Percentiles rank a stretch among this genome's conserved stretches.
phyloP scores from a whole-genome alignment of 768 basidiomycete genomes.

The Leucocoprinus leucothites region DNA sequence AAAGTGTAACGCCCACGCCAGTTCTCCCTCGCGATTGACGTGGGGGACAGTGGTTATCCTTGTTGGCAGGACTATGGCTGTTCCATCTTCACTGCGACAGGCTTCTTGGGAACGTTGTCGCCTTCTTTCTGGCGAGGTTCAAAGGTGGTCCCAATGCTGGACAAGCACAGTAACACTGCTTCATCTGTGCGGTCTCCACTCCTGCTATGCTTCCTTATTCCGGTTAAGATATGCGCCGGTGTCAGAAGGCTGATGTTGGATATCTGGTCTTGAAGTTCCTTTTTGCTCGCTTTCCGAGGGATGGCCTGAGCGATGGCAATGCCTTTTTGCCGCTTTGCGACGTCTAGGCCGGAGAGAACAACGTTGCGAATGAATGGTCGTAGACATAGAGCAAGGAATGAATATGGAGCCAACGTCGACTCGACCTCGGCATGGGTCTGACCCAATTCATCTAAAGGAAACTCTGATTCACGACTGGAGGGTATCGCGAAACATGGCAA shows the following conservation, averaged over 20 bases:
- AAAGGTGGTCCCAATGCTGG: conserved; percentile 24
- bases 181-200: conserved; percentile 11
- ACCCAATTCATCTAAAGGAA: conserved; percentile 29
- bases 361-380: conserved; percentile 32
- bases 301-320: conserved; percentile 11
- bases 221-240: conserved; percentile 41
- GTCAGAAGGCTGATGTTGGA: conserved; percentile 29
- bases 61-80: conserved; percentile 15
- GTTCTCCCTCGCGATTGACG: background rate
- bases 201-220: conserved; percentile 23
- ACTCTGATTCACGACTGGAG: conserved; percentile 13
- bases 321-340: conserved; percentile 30
- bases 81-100: conserved; percentile 4
- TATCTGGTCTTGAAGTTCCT: conserved; percentile 12
- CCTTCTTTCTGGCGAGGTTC: background rate
- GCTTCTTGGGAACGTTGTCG: background rate
- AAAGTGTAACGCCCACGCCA: background rate
- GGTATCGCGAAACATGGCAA: conserved; percentile 7
- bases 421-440: conserved; percentile 26
- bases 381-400: conserved; percentile 33
- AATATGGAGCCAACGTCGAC: conserved; percentile 34
- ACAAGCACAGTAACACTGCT: conserved; percentile 27
- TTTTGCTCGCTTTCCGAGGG: conserved; percentile 16
- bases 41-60: background rate
- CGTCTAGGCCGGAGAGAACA: conserved; percentile 33